Base-by-base conservation (phyloP, 257 asterid species). In the Forsythia viridissima region DNA sequence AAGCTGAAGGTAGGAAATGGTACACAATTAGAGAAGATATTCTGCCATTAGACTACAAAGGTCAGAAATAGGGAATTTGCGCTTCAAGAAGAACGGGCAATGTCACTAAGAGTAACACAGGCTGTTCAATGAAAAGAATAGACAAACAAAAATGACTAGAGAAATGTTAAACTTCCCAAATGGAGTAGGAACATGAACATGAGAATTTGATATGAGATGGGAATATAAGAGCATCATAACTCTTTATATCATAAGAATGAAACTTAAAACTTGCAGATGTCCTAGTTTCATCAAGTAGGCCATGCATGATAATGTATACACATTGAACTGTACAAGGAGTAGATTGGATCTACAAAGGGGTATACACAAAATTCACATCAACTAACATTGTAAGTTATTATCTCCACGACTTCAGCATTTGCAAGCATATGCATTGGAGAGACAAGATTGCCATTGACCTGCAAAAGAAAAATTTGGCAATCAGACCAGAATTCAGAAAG, bases 361-460 rank as follows among this genome's bases (percentile, higher is more conserved):
- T 16, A 65, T 68, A 76, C 80, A 69, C 80, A 36, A 42, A 4
- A 24, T 72, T 18, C 24, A 63, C 74, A 77, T 55, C 70, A 78
- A 89, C 97, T 91, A 72, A 94, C 98, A 86, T 86, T 87, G 81
- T 94, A 92, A 68, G 92, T 91, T 44, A 94, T 83, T 70, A 94
- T 87, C 88, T 92, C 98, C 78, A 94, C 97, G 73, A 94, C 97
- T 87, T 94, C 98, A 70, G 98, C 97, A 79, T 94, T 94, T 70
- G 88, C 92, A 80, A 94, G 96, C 75, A 85, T 85, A 84, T 91
- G 97, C 79, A 83, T 71, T 9, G 98, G 97, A 70, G 96, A 87
- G 85, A 94, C 96, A 39, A 92, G 91, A 85, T 92, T 94, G 61
- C 98, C 97, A 79, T 94, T 94, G 88, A 94, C 97, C 98, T 94